These are phyloP conservation scores for Solanum bulbocastanum DNA, from an alignment of 257 asterid genomes.

Conservation along the genomic window DNA sequence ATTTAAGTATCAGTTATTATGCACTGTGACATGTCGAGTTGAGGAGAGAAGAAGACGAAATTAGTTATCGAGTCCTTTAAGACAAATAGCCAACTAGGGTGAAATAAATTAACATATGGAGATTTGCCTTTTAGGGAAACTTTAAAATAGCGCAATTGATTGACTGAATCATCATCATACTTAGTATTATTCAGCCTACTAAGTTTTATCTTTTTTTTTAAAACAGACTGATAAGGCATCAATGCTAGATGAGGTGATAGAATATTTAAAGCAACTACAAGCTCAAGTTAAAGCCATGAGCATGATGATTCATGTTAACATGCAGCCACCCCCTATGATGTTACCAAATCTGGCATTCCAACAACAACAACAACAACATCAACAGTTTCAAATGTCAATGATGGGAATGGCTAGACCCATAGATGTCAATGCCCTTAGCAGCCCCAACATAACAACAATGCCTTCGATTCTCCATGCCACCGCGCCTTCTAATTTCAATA, in stretches of 20 bases:
- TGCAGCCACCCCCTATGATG: slow-evolving; percentile 28
- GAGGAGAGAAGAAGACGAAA: neutral
- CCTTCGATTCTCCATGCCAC: slow-evolving; percentile 7
- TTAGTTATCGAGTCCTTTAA: neutral
- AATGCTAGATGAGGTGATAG: slow-evolving; percentile 76
- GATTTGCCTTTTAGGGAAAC: neutral
- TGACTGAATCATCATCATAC: neutral
- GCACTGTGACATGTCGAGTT: neutral
- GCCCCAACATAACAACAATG: slow-evolving; percentile 20
- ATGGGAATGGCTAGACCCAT: slow-evolving; percentile 28
- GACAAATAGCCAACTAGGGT: neutral
- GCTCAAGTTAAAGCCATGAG: slow-evolving; percentile 56
- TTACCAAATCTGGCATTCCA: slow-evolving; percentile 47
- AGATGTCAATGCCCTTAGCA: slow-evolving; percentile 37
- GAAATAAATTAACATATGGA: neutral
- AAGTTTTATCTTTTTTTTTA: neutral
- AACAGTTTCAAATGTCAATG: slow-evolving; percentile 67
- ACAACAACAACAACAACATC: slow-evolving; percentile 46
- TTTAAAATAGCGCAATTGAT: no score
- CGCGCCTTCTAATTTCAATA: slow-evolving; percentile 7
- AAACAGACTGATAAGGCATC: slow-evolving; percentile 68
- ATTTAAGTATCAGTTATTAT: no score
- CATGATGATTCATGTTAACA: slow-evolving; percentile 44
- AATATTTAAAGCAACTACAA: slow-evolving; percentile 57
- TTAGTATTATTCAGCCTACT: neutral